Evolutionary conservation across 2,329 filamentous ascomycete genomes (phyloP).

Genomic region (Fusarium circinatum): DNA sequence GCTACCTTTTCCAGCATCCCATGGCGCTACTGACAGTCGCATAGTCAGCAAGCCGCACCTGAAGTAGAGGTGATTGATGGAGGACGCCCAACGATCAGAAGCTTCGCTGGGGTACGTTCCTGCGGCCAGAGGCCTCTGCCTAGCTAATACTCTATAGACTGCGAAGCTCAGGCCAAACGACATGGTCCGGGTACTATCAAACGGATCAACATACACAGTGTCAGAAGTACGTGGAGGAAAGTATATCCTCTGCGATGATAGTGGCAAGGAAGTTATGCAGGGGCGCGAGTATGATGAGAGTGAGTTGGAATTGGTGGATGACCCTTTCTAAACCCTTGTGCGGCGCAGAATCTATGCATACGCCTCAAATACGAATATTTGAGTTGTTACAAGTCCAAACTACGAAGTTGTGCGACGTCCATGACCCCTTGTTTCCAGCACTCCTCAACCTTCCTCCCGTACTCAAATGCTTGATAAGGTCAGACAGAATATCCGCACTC

Average conservation of each 20-base stretch:
- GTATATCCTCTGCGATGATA: not conserved
- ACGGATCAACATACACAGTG: not conserved
- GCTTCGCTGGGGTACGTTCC: not conserved
- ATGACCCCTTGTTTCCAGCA: not conserved
- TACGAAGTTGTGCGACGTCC: not conserved
- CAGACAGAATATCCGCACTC: not conserved
- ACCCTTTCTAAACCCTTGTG: not conserved
- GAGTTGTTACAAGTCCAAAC: not conserved
- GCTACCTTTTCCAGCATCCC: fast-evolving
- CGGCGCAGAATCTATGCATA: fast-evolving
- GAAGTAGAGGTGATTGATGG: not conserved
- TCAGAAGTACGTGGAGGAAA: not conserved
- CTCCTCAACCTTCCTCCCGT: not conserved
- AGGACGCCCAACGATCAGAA: not conserved
- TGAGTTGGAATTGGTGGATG: not conserved
- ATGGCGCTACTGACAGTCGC: fast-evolving
- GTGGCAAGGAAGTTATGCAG: not conserved
- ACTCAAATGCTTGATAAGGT: not conserved
- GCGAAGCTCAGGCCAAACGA: not conserved
- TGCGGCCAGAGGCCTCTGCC: fast-evolving
- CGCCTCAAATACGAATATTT: fast-evolving
- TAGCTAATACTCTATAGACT: fast-evolving
- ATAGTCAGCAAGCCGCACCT: not conserved
- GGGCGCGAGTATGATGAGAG: not conserved
- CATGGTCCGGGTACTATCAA: not conserved